Percentiles rank a stretch among this genome's conserved stretches.
phyloP scores from a whole-genome alignment of 495 filamentous ascomycete species.

The Annulohypoxylon bovei region DNA sequence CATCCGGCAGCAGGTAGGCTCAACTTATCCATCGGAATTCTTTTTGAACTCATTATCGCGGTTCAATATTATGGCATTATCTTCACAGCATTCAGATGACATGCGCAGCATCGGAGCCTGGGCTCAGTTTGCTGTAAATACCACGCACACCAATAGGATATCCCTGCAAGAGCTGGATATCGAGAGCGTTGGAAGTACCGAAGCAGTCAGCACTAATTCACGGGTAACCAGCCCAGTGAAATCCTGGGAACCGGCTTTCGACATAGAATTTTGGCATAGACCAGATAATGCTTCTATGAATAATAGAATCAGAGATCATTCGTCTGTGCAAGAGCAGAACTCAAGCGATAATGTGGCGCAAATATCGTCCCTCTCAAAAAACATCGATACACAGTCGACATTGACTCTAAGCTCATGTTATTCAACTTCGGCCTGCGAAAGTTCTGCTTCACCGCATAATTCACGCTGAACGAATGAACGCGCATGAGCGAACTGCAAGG shows the following conservation, averaged over 20 bases:
- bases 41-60: neutral
- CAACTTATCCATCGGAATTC: neutral
- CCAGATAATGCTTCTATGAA: neutral
- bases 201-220: neutral
- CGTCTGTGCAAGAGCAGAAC: neutral
- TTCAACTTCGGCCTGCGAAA: neutral
- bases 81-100: constrained; percentile 1
- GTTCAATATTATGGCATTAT: constrained; percentile 12
- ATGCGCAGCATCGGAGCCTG: constrained; percentile 27
- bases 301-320: neutral
- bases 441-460: neutral
- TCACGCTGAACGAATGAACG: neutral
- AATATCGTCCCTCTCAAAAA: neutral
- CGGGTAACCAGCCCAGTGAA: neutral
- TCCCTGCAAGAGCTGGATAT: neutral
- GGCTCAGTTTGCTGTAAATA: constrained; percentile 5
- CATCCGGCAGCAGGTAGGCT: neutral
- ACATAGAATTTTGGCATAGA: constrained; percentile 23
- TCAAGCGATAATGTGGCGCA: neutral
- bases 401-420: neutral
- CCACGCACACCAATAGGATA: neutral
- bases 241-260: constrained; percentile 29
- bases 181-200: neutral
- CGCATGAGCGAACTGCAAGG: neutral
- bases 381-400: neutral